Evolutionary conservation across 192 early-diverging fungal species (phyloP), one percentile per base, ranked within the genome.

Genomic region (Podila clonocystis): DNA sequence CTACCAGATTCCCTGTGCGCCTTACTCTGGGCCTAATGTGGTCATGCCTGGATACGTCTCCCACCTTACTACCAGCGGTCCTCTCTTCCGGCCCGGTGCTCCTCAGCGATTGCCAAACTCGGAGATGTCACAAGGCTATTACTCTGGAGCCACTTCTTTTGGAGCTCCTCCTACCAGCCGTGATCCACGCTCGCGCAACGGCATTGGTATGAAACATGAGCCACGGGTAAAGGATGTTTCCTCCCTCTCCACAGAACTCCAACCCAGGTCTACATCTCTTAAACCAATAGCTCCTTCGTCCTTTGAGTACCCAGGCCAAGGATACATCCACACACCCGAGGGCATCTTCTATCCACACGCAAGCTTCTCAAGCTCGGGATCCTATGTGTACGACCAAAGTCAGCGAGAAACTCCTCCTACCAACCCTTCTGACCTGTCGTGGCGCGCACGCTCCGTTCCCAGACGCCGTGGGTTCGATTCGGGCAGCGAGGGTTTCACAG

Each of bases 271-370:
- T 45, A 15, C 41, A 45, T 45, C 13, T 45, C 41, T 45, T 15
- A 45, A 45, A 45, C 12, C 29, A 30, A 58, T 67, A 33, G 29
- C 29, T 2, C 63, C 33, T 1, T 48, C 55, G 20, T 29, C 36
- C 22, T 70, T 50, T n/a, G 63, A 76, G 8, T 65, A 76, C 22
- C 9, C 12, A 0, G 55, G 26, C 17, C 9, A 5, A 1, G 55
- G 26, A 0, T 70, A 70, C 17, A 59, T 60, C 1, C 74, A 76
- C 4, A 31, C 68, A 24, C 49, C 50, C 3, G 67, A 70, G 30
- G 74, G 74, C 20, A 24, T 76, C 19, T 76, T 58, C 33, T 68
- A 68, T 29, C 62, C 67, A 15, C 60, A 22, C 19, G 29, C 50
- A 26, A 22, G 24, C 52, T 24, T 55, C n/a, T n/a, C 52, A 24